These are phyloP conservation scores for Alternaria angustiovoidea DNA, from an alignment of 2,329 filamentous ascomycete species.

Conservation along the genomic window DNA sequence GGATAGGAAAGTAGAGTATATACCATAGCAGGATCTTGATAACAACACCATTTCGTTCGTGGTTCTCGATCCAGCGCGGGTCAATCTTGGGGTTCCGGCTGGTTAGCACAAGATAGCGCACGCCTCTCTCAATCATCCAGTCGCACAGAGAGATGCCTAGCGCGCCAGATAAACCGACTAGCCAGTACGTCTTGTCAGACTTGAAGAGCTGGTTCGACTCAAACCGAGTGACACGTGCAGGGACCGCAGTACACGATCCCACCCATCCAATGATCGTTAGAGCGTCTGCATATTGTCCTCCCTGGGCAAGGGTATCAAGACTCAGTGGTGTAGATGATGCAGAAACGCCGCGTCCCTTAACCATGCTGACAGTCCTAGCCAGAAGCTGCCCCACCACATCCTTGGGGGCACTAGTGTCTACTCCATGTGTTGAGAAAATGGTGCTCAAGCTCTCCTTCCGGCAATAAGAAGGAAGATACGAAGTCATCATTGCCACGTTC, in stretches of 20 bases:
- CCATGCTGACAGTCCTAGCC: not conserved
- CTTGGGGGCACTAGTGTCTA: not conserved
- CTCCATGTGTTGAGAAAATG: not conserved
- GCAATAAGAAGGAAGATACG: not conserved
- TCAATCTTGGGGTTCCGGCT: constrained; percentile 16
- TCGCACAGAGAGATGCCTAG: constrained; percentile 12
- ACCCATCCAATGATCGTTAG: not conserved
- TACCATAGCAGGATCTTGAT: constrained; percentile 16
- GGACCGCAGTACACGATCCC: not conserved
- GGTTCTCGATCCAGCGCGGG: constrained; percentile 6
- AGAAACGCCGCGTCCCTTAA: not conserved
- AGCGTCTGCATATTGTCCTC: not conserved
- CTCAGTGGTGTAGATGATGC: not conserved
- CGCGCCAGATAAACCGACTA: constrained; percentile 34
- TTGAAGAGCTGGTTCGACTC: constrained; percentile 2
- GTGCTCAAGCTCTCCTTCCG: not conserved
- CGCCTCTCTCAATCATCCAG: too few species aligned
- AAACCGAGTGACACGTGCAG: not conserved
- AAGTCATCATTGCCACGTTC: not conserved
- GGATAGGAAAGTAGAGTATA: constrained; percentile 1
- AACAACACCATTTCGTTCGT: not conserved
- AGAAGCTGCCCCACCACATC: not conserved
- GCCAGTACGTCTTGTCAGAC: constrained; percentile 26
- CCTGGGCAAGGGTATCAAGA: not conserved
- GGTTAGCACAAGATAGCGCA: too few species aligned